Percentiles rank a stretch among this genome's conserved stretches.
Conservation (phyloP, 306 rosid species). For the Mimosa bimucronata region DNA sequence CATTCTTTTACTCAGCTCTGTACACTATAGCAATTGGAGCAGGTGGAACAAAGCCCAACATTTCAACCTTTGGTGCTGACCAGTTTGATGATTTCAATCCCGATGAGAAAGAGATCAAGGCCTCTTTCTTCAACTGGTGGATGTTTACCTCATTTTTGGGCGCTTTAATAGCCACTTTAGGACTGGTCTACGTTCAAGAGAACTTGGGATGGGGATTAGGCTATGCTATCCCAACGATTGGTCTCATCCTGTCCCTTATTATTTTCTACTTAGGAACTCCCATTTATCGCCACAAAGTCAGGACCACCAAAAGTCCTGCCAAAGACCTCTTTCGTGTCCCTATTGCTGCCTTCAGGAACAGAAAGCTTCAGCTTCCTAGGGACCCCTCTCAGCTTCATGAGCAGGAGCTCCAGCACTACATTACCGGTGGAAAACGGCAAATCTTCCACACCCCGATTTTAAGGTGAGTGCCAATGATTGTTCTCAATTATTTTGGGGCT, state of each 20-base stretch:
- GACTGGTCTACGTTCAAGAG: slow-evolving; percentile 86
- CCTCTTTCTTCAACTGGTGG: slow-evolving; percentile 99
- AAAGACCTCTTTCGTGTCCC: slow-evolving; percentile 57
- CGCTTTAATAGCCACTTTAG: slow-evolving; percentile 75
- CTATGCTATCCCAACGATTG: slow-evolving; percentile 82
- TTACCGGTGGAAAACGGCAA: slow-evolving; percentile 52
- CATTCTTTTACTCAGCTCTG: slow-evolving; percentile 79
- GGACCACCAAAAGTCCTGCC: slow-evolving; percentile 63
- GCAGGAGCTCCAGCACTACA: slow-evolving; percentile 51
- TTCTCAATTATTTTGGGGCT: not conserved
- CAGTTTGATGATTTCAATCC: slow-evolving; percentile 88
- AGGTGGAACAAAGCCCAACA: slow-evolving; percentile 92
- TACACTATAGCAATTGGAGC: slow-evolving; percentile 88
- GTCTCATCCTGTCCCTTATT: slow-evolving; percentile 62
- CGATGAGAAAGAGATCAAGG: slow-evolving; percentile 70
- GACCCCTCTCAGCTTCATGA: slow-evolving; percentile 67
- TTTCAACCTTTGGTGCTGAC: slow-evolving; percentile 95
- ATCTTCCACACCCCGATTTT: slow-evolving; percentile 73
- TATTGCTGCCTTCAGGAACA: slow-evolving; percentile 64
- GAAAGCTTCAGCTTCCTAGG: slow-evolving; percentile 60
- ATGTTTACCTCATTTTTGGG: slow-evolving; percentile 92
- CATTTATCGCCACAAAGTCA: slow-evolving; percentile 71
- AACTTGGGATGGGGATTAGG: slow-evolving; percentile 94
- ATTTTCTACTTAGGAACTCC: slow-evolving; percentile 78
- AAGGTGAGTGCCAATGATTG: slow-evolving; percentile 50